phyloP scores from a whole-genome alignment of 1,139 yeast genomes.

The Diutina scorzettiae region DNA sequence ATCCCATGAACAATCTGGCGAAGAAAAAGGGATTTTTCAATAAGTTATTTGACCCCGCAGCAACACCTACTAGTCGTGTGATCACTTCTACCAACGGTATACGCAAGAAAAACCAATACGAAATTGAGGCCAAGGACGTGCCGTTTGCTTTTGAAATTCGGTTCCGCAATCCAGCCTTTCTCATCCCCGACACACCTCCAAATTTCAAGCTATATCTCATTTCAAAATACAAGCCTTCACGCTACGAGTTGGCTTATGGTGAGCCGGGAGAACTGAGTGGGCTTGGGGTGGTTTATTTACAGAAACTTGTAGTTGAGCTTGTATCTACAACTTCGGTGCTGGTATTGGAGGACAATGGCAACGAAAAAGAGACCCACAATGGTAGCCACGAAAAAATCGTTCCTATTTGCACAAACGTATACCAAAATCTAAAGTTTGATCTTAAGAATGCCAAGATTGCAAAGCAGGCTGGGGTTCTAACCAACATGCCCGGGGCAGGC shows the following conservation, averaged over 20 bases:
- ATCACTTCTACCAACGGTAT: too few relatives aligned
- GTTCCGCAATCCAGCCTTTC: conserved; percentile 32
- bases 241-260: conserved; percentile 26
- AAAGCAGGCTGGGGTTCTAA: conserved; percentile 9
- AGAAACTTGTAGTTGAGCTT: conserved; percentile 24
- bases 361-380: conserved; percentile 17
- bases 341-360: conserved; percentile 24
- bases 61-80: background rate
- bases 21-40: background rate
- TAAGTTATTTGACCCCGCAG: background rate
- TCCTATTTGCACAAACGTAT: conserved; percentile 20
- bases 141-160: conserved; percentile 36
- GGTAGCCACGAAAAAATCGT: conserved; percentile 19
- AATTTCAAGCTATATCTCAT: conserved; percentile 28
- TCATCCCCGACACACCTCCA: conserved; percentile 31
- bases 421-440: conserved; percentile 29
- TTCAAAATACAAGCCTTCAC: conserved; percentile 22
- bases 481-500: conserved; percentile 11
- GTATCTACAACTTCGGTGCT: conserved; percentile 21
- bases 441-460: conserved; percentile 17
- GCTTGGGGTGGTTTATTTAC: conserved; percentile 33
- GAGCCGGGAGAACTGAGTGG: conserved; percentile 34
- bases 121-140: conserved; percentile 19
- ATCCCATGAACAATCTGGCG: background rate
- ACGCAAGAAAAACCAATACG: background rate